These are phyloP conservation scores for Raffaelea albimanens DNA, from an alignment of 2,329 filamentous ascomycete species.

Conservation along the genomic window DNA sequence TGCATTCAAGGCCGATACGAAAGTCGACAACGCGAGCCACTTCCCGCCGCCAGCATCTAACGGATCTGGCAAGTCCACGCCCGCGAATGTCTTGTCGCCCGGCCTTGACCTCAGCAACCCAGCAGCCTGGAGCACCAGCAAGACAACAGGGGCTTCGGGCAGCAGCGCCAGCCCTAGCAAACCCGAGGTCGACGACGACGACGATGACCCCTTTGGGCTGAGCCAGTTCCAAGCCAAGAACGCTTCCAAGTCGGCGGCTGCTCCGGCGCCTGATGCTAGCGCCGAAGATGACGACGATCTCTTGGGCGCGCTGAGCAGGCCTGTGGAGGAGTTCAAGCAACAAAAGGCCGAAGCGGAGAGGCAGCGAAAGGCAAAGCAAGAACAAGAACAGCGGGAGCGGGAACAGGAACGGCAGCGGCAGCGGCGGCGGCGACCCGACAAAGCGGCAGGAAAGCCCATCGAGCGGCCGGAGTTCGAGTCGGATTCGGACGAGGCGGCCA, in stretches of 20 bases:
- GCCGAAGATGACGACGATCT: constrained; percentile 54
- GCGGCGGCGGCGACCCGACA: constrained; percentile 19
- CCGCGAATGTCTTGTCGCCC: constrained; percentile 27
- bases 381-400: constrained; percentile 18
- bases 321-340: constrained; percentile 55
- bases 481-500: constrained; percentile 26
- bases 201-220: constrained; percentile 85
- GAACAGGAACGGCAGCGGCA: too few relatives aligned
- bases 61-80: constrained; percentile 31
- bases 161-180: background rate
- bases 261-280: constrained; percentile 15
- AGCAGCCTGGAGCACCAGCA: constrained; percentile 48
- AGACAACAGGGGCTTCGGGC: constrained; percentile 19
- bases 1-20: constrained; percentile 56
- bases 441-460: constrained; percentile 47
- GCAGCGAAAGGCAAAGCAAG: constrained; percentile 16
- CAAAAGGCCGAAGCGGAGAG: constrained; percentile 28
- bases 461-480: constrained; percentile 34
- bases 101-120: constrained; percentile 44
- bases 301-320: constrained; percentile 53
- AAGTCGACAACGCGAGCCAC: constrained; percentile 57
- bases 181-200: constrained; percentile 36
- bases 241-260: constrained; percentile 14
- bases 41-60: constrained; percentile 46
- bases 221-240: constrained; percentile 46